A percentile compares a stretch with the other conserved stretches of the same genome.
These are phyloP conservation scores for Aspergillus proliferans DNA, from an alignment of 2,329 filamentous ascomycete genomes.

Conservation along the genomic window DNA sequence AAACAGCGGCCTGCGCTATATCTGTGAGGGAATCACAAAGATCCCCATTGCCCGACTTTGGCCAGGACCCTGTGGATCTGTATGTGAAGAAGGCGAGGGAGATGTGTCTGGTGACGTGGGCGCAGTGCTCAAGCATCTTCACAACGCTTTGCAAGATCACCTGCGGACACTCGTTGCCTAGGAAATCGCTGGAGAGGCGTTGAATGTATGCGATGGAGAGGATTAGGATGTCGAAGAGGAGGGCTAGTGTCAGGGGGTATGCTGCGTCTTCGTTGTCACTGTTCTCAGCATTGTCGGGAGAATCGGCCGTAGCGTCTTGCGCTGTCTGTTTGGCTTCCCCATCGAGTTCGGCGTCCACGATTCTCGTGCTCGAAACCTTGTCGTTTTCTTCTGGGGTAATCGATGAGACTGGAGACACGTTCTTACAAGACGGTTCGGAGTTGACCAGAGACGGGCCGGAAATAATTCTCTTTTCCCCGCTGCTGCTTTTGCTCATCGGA, in stretches of 20 bases:
- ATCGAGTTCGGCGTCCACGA: conserved; percentile 29
- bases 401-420: neutral
- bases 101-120: conserved; percentile 21
- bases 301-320: conserved; percentile 13
- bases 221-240: conserved; percentile 26
- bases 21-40: conserved; percentile 24
- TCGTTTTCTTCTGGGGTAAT: conserved; percentile 3
- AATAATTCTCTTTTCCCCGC: conserved; percentile 4
- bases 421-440: neutral
- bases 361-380: conserved; percentile 4
- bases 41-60: conserved; percentile 22
- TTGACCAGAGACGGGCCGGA: conserved; percentile 3
- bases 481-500: conserved; percentile 1
- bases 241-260: conserved; percentile 18
- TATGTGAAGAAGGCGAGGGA: conserved; percentile 22
- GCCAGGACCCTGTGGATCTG: conserved; percentile 26
- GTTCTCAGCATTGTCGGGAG: conserved; percentile 1
- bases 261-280: conserved; percentile 8
- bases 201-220: conserved; percentile 24
- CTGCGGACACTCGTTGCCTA: conserved; percentile 19
- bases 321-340: conserved; percentile 21
- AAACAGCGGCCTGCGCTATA: conserved; percentile 26
- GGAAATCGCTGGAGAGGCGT: conserved; percentile 12
- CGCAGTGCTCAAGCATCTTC: conserved; percentile 27
- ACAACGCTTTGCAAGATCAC: conserved; percentile 19